Evolutionary conservation across 257 asterid species (phyloP).

Genomic region (Solanum pinnatisectum): DNA sequence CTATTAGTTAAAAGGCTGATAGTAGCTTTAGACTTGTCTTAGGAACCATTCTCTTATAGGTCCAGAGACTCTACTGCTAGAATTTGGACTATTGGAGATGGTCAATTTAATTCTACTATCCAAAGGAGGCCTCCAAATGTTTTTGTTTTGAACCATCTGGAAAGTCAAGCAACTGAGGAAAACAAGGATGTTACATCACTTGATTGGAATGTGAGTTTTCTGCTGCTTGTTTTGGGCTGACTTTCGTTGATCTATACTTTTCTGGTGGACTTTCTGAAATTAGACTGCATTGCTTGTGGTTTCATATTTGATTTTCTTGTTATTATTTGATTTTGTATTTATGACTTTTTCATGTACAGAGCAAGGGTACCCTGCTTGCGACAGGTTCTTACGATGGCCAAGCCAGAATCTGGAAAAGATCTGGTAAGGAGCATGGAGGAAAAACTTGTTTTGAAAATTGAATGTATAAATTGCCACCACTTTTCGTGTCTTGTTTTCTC

Average conservation of each 20-base stretch:
- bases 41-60: background rate
- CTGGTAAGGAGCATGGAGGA: slow-evolving; percentile 36
- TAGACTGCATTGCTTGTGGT: background rate
- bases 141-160: slow-evolving; percentile 67
- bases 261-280: background rate
- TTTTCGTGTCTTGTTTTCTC: background rate
- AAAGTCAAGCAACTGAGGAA: slow-evolving; percentile 79
- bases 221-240: background rate
- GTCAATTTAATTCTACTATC: slow-evolving; percentile 47
- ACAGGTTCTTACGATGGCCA: slow-evolving; percentile 98
- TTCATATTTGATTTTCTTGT: background rate
- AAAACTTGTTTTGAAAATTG: background rate
- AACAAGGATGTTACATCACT: slow-evolving; percentile 94
- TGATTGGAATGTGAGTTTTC: slow-evolving; percentile 81
- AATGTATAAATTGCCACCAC: background rate
- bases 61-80: slow-evolving; percentile 97
- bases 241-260: background rate
- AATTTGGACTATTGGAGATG: slow-evolving; percentile 73
- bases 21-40: no score
- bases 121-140: slow-evolving; percentile 19
- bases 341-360: slow-evolving; percentile 27
- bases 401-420: slow-evolving; percentile 89
- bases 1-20: no score
- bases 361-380: slow-evolving; percentile 84
- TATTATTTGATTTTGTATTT: background rate